Evolutionary conservation across 768 basidiomycete genomes (phyloP).

Genomic region (Phanerochaete sordida): DNA sequence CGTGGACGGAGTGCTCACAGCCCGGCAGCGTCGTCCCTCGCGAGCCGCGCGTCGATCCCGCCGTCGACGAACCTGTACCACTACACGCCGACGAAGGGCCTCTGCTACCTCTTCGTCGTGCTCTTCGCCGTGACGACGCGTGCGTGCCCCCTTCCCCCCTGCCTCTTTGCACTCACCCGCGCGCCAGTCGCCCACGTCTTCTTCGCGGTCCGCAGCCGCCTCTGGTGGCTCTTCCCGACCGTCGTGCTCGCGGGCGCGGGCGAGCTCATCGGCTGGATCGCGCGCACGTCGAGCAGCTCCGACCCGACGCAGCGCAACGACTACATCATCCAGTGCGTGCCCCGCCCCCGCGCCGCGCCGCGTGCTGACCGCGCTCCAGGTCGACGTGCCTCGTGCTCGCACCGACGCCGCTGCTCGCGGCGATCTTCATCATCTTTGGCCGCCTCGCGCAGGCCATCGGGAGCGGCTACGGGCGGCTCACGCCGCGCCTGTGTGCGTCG

Average conservation of each 20-base stretch:
- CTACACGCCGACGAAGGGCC: constrained; percentile 35
- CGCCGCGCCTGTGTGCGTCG: constrained; percentile 36
- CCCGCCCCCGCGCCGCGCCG: neutral
- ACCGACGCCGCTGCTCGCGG: constrained; percentile 56
- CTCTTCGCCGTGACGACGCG: constrained; percentile 30
- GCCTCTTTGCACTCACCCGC: neutral
- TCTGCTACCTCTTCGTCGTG: constrained; percentile 32
- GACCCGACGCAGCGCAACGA: constrained; percentile 23
- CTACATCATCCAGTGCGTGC: constrained; percentile 39
- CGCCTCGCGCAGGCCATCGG: constrained; percentile 41
- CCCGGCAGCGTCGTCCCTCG: too few species aligned
- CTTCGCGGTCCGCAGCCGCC: constrained; percentile 26
- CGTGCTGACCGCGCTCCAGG: neutral
- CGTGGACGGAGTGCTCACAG: neutral
- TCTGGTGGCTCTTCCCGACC: constrained; percentile 35
- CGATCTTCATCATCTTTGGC: constrained; percentile 58
- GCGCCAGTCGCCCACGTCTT: constrained; percentile 19
- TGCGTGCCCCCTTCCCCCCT: constrained; percentile 10
- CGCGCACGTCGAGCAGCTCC: constrained; percentile 29
- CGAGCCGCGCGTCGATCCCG: neutral
- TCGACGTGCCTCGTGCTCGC: constrained; percentile 43
- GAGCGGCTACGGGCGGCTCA: constrained; percentile 41
- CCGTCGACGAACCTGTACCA: constrained; percentile 18
- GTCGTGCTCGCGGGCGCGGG: constrained; percentile 26
- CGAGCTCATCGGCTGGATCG: constrained; percentile 38